These are phyloP conservation scores for Nakazawaea wickerhamii DNA, from an alignment of 805 yeast species.

Conservation along the genomic window DNA sequence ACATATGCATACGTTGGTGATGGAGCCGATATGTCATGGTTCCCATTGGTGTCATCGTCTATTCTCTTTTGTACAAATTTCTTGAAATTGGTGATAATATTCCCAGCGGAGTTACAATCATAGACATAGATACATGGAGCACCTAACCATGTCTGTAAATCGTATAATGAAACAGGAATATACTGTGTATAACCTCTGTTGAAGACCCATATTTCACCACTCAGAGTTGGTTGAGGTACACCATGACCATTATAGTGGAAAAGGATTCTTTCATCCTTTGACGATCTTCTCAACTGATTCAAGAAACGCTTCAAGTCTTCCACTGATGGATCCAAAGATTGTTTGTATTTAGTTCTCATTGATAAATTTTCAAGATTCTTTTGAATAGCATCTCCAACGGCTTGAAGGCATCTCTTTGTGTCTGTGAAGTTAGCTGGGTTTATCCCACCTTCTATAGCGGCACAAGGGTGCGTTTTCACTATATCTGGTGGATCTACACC, in stretches of 20 bases:
- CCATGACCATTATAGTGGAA: slow-evolving; percentile 99
- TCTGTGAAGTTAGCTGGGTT: slow-evolving; percentile 81
- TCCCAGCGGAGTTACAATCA: slow-evolving; percentile 93
- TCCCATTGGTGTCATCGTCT: slow-evolving; percentile 72
- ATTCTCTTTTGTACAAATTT: slow-evolving; percentile 86
- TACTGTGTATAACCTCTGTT: slow-evolving; percentile 96
- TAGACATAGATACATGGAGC: slow-evolving; percentile 95
- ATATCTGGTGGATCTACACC: slow-evolving; percentile 98
- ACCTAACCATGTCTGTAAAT: slow-evolving; percentile 94
- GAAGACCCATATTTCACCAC: slow-evolving; percentile 98
- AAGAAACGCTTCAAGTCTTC: slow-evolving; percentile 93
- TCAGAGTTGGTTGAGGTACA: slow-evolving; percentile 93
- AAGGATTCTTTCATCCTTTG: slow-evolving; percentile 87
- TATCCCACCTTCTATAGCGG: slow-evolving; percentile 87
- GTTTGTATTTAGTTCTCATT: slow-evolving; percentile 83
- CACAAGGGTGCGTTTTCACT: slow-evolving; percentile 88
- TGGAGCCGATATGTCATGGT: slow-evolving; percentile 47
- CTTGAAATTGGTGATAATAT: slow-evolving; percentile 83
- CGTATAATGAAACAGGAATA: slow-evolving; percentile 93
- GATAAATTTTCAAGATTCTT: slow-evolving; percentile 86
- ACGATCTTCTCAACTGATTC: slow-evolving; percentile 79
- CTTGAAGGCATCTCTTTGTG: slow-evolving; percentile 85
- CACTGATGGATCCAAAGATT: slow-evolving; percentile 87
- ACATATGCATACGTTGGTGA: slow-evolving; percentile 65
- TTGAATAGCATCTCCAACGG: slow-evolving; percentile 84